Evolutionary conservation across 2,329 filamentous ascomycete genomes (phyloP), one percentile per base, ranked within the genome.

Genomic region (Coleophoma cylindrospora): DNA sequence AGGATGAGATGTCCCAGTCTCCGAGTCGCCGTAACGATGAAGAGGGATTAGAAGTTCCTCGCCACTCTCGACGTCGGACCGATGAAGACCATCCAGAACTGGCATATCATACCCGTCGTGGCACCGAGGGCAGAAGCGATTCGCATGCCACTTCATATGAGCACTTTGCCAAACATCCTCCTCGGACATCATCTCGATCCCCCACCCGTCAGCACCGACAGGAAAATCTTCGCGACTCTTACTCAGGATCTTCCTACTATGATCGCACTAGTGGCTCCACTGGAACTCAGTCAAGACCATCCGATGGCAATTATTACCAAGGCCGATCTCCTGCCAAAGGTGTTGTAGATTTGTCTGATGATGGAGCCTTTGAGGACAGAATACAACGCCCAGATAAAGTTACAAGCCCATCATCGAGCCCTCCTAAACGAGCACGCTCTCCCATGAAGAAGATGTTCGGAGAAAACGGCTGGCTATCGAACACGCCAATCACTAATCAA

Each of bases 401-500:
- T 1, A 17, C 12, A n/a, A 19, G 32, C 7, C 11, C 40, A 15
- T 19, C 22, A 27, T 34, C 34, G 14, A 22, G 33, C 9, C 41
- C 19, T 32, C 56, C 56, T 15, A 51, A 57, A 21, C 61, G 63
- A 43, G 61, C 62, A 13, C 61, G 63, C 7, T 66, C 63, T 10
- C 63, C 64, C 3, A 63, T 64, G 61, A 66, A 66, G 45, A 65
- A 63, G 49, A 58, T 66, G 60, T 65, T 65, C 47, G 64, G 63
- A 17, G 58, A 63, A 40, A 50, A 59, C 45, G 64, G 63, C 14
- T 66, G 61, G 59, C 58, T 66, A 36, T 62, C 61, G 38, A 38
- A 52, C 4, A 57, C 59, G 10, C 54, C 61, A 32, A 43, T 32
- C 8, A 40, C 33, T 17, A 38, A 45, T 5, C 41, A 41, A 41